Evolutionary conservation across 2,329 filamentous ascomycete species (phyloP).

Genomic region (Monilinia polystroma): DNA sequence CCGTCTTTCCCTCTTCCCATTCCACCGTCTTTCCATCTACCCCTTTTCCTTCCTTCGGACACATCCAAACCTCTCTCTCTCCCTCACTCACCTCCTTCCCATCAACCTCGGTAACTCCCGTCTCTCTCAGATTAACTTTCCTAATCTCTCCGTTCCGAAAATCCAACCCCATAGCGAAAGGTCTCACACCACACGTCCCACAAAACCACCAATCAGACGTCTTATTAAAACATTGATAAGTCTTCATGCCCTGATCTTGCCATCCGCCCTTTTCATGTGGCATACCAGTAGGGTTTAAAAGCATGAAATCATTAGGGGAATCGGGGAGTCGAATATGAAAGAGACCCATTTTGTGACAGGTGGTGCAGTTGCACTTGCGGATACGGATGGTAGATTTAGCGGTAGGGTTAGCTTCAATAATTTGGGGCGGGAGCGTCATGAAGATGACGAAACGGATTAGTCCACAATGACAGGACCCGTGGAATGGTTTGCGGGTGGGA

Average conservation of each 20-base stretch:
- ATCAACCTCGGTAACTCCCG: constrained; percentile 13
- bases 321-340: constrained; percentile 47
- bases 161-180: constrained; percentile 43
- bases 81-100: constrained; percentile 28
- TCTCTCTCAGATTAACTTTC: constrained; percentile 26
- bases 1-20: constrained; percentile 32
- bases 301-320: constrained; percentile 46
- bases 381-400: constrained; percentile 30
- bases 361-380: constrained; percentile 49
- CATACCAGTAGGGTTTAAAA: constrained; percentile 44
- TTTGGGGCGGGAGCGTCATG: constrained; percentile 44
- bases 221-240: constrained; percentile 43
- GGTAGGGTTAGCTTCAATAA: constrained; percentile 30
- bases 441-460: constrained; percentile 46
- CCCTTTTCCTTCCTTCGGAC: constrained; percentile 36
- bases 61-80: constrained; percentile 37
- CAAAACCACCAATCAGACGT: constrained; percentile 48
- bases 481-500: constrained; percentile 34
- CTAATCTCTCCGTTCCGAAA: constrained; percentile 40
- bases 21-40: constrained; percentile 36
- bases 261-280: constrained; percentile 36
- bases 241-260: constrained; percentile 44
- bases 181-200: constrained; percentile 48
- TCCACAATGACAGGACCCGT: constrained; percentile 51
- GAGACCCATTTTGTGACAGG: constrained; percentile 50